Evolutionary conservation across 108 stramenopile genomes (phyloP), one percentile per base, ranked within the genome.

Genomic region (Chaetoceros tenuissimus): DNA sequence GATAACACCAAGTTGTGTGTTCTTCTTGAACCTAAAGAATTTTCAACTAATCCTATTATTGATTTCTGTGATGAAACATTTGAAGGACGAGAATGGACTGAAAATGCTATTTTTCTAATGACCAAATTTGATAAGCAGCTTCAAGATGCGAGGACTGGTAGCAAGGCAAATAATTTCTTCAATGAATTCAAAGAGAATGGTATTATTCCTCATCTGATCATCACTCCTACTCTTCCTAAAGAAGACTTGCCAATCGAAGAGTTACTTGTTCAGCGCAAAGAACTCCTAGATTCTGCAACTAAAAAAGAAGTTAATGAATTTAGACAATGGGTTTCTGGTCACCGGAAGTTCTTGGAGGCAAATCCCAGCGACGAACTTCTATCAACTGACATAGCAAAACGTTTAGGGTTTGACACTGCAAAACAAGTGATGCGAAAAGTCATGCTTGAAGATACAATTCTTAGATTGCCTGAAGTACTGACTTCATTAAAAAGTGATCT

Each of bases 121-220:
- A 83, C 81, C 18, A 87, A 87, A 51, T 87, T 81, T 54, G 85
- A 87, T 55, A 87, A 81, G 29, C 74, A 87, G 30, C 64, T 81
- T 1, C 77, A 74, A 0, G 81, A 87, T 73, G 44, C 77, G 3
- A 63, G 77, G 23, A 77, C 71, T 46, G 76, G 73, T 2, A 78
- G 63, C 58, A 87, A 87, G 56, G 77, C 81, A 20, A 87, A 87
- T 52, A 67, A 73, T 3, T 87, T 87, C 56, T 87, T 87, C 51
- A 17, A 63, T 2, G 81, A 87, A 48, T 87, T 74, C 48, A 61
- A 73, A 28, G 65, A 73, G 25, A 76, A 79, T 51, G 29, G 57
- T 18, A 59, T 77, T 45, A 71, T 40, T 51, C 85, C 85, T 10
- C 72, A 87, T 49, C 58, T 80, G 44, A 59, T 69, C 20, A 87